A percentile compares a stretch with the other conserved stretches of the same genome.
phyloP scores from a whole-genome alignment of 768 basidiomycete species.

The Kwoniella shandongensis region DNA sequence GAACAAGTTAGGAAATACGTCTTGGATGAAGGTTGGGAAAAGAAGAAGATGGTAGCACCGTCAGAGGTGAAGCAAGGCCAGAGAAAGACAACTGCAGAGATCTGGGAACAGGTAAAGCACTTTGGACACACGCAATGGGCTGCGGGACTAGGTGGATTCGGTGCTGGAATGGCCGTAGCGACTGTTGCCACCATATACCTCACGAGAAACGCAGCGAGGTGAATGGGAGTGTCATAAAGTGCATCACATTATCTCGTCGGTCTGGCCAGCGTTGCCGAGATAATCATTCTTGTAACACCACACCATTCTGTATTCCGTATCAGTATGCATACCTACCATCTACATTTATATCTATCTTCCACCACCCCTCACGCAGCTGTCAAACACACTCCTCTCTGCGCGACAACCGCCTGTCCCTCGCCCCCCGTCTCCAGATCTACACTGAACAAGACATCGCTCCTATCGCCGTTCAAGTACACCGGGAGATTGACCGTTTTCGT shows the following conservation, averaged over 20 bases:
- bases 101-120: slow-evolving; percentile 1
- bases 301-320: no score
- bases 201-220: neutral
- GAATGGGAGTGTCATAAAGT: no score
- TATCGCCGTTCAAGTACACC: slow-evolving; percentile 79
- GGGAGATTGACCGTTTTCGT: slow-evolving; percentile 68
- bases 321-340: neutral
- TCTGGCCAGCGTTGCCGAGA: no score
- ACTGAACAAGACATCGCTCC: slow-evolving; percentile 86
- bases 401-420: slow-evolving; percentile 66
- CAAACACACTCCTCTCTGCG: slow-evolving; percentile 86
- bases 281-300: no score
- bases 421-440: slow-evolving; percentile 75
- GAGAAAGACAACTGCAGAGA: neutral
- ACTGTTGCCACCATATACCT: neutral
- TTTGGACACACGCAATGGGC: neutral
- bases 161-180: slow-evolving; percentile 3
- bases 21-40: slow-evolving; percentile 84
- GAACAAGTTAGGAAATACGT: slow-evolving; percentile 65
- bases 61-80: slow-evolving; percentile 27
- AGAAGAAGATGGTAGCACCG: slow-evolving; percentile 54
- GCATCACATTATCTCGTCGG: no score
- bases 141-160: slow-evolving; percentile 7
- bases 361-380: slow-evolving; percentile 60
- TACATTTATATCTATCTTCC: neutral